Evolutionary conservation across 495 filamentous ascomycete genomes (phyloP), one percentile per base, ranked within the genome.

Genomic region (Penicillium flavigenum): DNA sequence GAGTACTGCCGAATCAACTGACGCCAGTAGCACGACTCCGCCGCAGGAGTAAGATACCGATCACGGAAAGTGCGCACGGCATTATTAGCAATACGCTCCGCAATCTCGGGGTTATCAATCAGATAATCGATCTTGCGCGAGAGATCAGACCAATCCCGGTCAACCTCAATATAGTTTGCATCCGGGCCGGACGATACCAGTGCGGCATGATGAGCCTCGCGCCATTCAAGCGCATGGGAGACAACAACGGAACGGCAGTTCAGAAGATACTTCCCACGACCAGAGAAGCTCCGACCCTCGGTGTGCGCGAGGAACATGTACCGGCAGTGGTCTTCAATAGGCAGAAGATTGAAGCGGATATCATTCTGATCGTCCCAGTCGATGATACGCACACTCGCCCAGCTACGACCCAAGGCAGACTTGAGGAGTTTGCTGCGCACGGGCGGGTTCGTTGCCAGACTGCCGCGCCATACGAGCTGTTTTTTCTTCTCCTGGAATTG

Each of bases 391-490:
- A 86, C 74, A 56, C 79, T 79, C 2, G 78, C 78, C 82, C 83
- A 86, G 26, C 71, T 59, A 44, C 77, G 74, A 5, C 74, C 74
- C 14, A 65, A 61, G 0, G 76, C 64, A 2, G 72, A 66, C n/a
- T 78, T 69, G 12, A 86, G 54, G 48, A 87, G 63, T 17, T 72
- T 72, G 31, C 76, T 65, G 7, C 82, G 70, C 3, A 83, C 54
- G 14, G 61, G 63, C 12, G 67, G 65, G 49, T 72, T 76, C 9
- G 72, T 70, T 2, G 67, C 66, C 0, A 76, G 54, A 47, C 63
- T 80, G 2, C 89, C 89, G 34, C 89, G 78, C 89, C 89, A 91
- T 2, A 90, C 76, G 0, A 86, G 82, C 61, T 85, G 81, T 39
- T 82, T 77, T 60, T 79, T 81, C 65, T 92, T 92, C 4, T 75